These are phyloP conservation scores for Fusarium torulosum DNA, from an alignment of 2,329 filamentous ascomycete species.

Conservation along the genomic window DNA sequence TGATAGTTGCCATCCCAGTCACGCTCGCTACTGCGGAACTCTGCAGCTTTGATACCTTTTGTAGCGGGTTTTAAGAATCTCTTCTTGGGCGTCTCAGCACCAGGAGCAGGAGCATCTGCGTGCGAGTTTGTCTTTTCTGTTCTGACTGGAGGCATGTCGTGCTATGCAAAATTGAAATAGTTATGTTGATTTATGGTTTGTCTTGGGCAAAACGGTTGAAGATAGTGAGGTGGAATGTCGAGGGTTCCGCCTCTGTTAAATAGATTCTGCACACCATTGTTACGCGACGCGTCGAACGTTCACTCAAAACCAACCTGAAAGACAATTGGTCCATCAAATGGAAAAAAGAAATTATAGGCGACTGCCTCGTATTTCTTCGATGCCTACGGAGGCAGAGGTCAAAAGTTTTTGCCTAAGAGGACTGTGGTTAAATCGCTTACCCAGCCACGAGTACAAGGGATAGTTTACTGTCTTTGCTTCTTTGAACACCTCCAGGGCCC, in stretches of 20 bases:
- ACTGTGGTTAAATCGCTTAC: too few relatives aligned
- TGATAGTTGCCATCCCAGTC: slow-evolving; percentile 26
- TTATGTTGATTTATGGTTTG: neutral
- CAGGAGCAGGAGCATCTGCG: slow-evolving; percentile 4
- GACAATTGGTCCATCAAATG: too few relatives aligned
- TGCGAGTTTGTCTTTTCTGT: slow-evolving; percentile 20
- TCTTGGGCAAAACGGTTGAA: neutral
- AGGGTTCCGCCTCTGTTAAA: neutral
- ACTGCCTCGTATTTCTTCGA: too few relatives aligned
- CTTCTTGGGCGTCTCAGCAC: slow-evolving; percentile 4
- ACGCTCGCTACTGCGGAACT: neutral
- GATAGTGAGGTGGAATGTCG: too few relatives aligned
- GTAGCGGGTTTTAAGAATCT: slow-evolving; percentile 10
- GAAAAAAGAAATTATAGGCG: too few relatives aligned
- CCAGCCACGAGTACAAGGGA: too few relatives aligned
- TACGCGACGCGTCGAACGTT: neutral
- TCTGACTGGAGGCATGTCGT: slow-evolving; percentile 21
- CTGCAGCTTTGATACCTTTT: slow-evolving; percentile 6
- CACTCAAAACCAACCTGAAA: too few relatives aligned
- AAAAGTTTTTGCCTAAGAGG: too few relatives aligned
- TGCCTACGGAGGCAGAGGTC: too few relatives aligned
- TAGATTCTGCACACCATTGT: neutral
- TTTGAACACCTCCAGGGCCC: too few relatives aligned
- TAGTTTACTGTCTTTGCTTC: too few relatives aligned
- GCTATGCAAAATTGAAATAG: neutral